phyloP scores from a whole-genome alignment of 2,329 filamentous ascomycete genomes.

The Nigrograna mackinnonii region DNA sequence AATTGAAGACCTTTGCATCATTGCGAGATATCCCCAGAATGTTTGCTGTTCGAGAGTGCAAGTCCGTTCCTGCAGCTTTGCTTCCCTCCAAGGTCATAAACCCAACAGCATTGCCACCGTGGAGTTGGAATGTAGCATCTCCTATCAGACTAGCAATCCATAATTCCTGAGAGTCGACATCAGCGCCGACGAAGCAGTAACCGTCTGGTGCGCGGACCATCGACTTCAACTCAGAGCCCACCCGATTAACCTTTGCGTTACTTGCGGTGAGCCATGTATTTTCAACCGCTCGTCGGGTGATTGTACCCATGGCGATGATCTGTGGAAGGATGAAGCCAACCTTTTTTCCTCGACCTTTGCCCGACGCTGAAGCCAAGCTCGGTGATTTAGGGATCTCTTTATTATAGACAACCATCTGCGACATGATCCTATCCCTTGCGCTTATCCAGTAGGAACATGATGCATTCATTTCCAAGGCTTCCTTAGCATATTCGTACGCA shows the following conservation, averaged over 20 bases:
- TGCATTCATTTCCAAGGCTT: slow-evolving; percentile 97
- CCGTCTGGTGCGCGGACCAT: slow-evolving; percentile 93
- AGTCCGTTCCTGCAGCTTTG: slow-evolving; percentile 89
- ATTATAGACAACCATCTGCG: slow-evolving; percentile 93
- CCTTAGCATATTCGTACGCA: slow-evolving; percentile 86
- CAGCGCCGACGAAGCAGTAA: slow-evolving; percentile 92
- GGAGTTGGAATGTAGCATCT: slow-evolving; percentile 90
- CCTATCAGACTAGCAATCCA: slow-evolving; percentile 98
- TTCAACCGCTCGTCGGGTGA: slow-evolving; percentile 91
- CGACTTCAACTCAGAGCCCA: slow-evolving; percentile 94
- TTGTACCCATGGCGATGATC: slow-evolving; percentile 96
- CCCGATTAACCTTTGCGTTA: slow-evolving; percentile 94
- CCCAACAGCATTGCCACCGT: slow-evolving; percentile 94
- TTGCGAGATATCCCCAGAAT: slow-evolving; percentile 95
- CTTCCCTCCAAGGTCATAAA: slow-evolving; percentile 99
- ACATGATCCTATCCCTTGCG: slow-evolving; percentile 86
- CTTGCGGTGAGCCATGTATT: slow-evolving; percentile 98
- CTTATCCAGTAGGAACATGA: slow-evolving; percentile 99
- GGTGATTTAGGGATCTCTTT: slow-evolving; percentile 52
- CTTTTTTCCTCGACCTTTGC: slow-evolving; percentile 20
- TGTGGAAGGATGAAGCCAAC: slow-evolving; percentile 92
- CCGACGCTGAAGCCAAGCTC: slow-evolving; percentile 25
- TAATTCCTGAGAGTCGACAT: slow-evolving; percentile 95
- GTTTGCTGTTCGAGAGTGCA: slow-evolving; percentile 89
- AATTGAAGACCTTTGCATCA: slow-evolving; percentile 97